These are phyloP conservation scores for Naganishia kalamii DNA, from an alignment of 768 basidiomycete species.

Conservation along the genomic window DNA sequence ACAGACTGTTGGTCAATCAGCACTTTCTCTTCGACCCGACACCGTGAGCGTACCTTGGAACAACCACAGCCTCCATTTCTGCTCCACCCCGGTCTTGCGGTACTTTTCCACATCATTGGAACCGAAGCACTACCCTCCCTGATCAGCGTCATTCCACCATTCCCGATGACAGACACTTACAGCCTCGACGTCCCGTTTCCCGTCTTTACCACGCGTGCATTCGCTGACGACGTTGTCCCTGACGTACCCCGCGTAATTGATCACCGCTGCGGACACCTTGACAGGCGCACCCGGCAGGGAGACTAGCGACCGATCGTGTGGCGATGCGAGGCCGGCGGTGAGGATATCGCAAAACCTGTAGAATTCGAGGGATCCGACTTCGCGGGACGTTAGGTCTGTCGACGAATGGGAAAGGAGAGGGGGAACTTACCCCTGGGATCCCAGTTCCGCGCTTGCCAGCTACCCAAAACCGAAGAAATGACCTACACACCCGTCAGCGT, in stretches of 20 bases:
- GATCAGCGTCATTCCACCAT: not conserved
- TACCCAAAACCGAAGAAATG: constrained; percentile 36
- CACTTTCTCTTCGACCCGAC: not conserved
- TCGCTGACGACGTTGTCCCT: constrained; percentile 56
- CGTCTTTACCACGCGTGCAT: constrained; percentile 54
- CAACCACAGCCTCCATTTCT: constrained; percentile 78
- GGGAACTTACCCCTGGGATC: constrained; percentile 54
- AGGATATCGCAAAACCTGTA: constrained; percentile 40
- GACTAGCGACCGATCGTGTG: not conserved
- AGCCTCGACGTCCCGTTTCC: constrained; percentile 49
- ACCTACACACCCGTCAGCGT: no score
- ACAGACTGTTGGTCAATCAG: constrained; percentile 52
- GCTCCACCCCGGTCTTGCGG: constrained; percentile 57
- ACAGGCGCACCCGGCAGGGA: not conserved
- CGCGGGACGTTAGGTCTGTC: not conserved
- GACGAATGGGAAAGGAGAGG: not conserved
- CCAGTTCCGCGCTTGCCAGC: constrained; percentile 84
- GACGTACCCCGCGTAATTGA: constrained; percentile 73
- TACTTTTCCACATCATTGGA: constrained; percentile 66
- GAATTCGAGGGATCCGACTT: constrained; percentile 39
- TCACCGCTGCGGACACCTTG: constrained; percentile 47
- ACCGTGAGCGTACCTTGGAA: constrained; percentile 56
- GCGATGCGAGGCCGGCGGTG: constrained; percentile 26
- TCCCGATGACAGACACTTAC: constrained; percentile 44
- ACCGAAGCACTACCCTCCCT: constrained; percentile 66